These are phyloP conservation scores for Xerocomellus dryophilus DNA, from an alignment of 768 basidiomycete genomes.

Conservation along the genomic window DNA sequence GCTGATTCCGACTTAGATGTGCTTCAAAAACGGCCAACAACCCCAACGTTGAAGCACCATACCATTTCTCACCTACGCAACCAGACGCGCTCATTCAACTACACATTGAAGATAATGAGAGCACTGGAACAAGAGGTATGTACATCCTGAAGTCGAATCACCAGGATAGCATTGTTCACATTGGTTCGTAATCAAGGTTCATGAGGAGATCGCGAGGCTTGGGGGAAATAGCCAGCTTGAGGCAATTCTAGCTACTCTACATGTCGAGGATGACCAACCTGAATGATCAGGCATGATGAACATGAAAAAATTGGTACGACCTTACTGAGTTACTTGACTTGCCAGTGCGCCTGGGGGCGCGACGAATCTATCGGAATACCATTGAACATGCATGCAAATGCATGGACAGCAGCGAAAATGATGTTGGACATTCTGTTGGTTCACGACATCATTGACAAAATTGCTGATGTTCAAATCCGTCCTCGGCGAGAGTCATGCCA, in stretches of 20 bases:
- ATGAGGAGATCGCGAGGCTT: constrained; percentile 63
- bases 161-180: not conserved
- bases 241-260: constrained; percentile 52
- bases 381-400: too few species aligned
- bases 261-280: constrained; percentile 36
- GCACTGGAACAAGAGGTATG: constrained; percentile 58
- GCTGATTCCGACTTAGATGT: constrained; percentile 54
- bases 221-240: constrained; percentile 75
- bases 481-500: too few species aligned
- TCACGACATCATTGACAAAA: not conserved
- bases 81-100: constrained; percentile 80
- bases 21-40: constrained; percentile 85
- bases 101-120: constrained; percentile 69
- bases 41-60: constrained; percentile 78
- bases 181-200: constrained; percentile 32
- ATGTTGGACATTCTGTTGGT: not conserved
- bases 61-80: constrained; percentile 75
- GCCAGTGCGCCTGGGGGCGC: too few species aligned
- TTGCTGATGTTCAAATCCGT: not conserved
- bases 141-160: not conserved
- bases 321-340: too few species aligned
- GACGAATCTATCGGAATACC: too few species aligned
- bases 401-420: too few species aligned
- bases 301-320: not conserved
- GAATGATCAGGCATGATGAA: not conserved